A percentile compares a stretch with the other conserved stretches of the same genome.
phyloP scores from a whole-genome alignment of 2,329 filamentous ascomycete genomes.

The Fusarium continuum region DNA sequence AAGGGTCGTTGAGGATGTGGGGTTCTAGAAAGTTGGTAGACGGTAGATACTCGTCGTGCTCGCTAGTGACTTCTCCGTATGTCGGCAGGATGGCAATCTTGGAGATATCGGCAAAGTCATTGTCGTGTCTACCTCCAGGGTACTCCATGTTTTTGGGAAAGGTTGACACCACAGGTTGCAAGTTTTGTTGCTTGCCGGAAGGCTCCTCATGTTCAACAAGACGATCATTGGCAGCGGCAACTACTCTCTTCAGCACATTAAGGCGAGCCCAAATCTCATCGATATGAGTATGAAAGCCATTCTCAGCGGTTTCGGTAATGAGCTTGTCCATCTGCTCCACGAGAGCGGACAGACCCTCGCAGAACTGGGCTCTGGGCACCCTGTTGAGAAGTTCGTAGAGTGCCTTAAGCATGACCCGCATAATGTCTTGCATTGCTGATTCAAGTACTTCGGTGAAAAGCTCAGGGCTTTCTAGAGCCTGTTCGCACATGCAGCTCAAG shows the following conservation, averaged over 20 bases:
- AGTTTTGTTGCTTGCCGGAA: not conserved
- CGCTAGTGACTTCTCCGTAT: not conserved
- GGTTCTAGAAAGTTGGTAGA: constrained; percentile 3
- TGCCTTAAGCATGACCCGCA: not conserved
- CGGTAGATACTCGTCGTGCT: not conserved
- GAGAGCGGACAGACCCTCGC: not conserved
- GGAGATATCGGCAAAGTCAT: constrained; percentile 24
- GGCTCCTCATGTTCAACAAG: not conserved
- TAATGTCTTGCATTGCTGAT: not conserved
- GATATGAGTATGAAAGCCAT: not conserved
- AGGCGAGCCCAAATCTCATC: not conserved
- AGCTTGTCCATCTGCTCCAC: not conserved
- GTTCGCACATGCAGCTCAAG: not conserved
- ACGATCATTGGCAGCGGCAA: not conserved
- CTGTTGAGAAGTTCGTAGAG: constrained; percentile 2
- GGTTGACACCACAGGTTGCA: not conserved
- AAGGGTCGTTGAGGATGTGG: constrained; percentile 2
- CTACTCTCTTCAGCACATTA: not conserved
- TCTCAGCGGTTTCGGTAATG: not conserved
- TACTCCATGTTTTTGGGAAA: not conserved
- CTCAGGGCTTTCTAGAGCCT: no score
- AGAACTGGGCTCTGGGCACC: not conserved
- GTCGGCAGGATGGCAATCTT: constrained; percentile 29
- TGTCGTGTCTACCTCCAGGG: constrained; percentile 25
- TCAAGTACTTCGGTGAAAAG: not conserved